Evolutionary conservation across 345 rosid species (phyloP), one percentile per base, ranked within the genome.

Genomic region (Eucalyptus cloeziana): DNA sequence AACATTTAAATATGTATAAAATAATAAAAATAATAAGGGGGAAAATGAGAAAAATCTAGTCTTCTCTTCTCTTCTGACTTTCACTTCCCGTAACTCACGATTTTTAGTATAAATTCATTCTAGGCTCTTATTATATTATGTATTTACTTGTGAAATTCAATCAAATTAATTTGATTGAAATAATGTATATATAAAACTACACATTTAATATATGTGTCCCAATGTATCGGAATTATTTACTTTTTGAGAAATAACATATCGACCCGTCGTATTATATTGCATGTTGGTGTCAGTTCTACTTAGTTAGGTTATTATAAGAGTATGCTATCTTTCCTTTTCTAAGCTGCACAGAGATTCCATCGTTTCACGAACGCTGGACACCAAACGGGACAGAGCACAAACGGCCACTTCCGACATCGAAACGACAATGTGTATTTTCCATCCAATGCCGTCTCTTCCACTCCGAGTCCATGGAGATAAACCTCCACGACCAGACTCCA

Each of bases 221-320:
- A 19, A 52, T 52, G 10, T 52, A 22, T 19, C 2, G 1, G 0
- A 52, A 52, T 52, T 52, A 1, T 52, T 0, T 52, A 19, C 24
- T 52, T 52, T 19, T 52, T 52, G 58, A 1, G 5, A 52, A 52
- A 52, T 19, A 2, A 52, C 1, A 52, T 52, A 0, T 52, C 10
- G 0, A 0, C 0, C 0, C 19, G 4, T 52, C 0, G 10, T 19
- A 1, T 19, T 0, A 10, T 52, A 8, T 52, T 4, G 2, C 4
- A 7, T 52, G 24, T 52, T 1, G 1, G 24, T 19, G 2, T 52
- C 0, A 0, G 0, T 52, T 52, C 0, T 52, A 19, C 58, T 19
- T 52, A 52, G 4, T 19, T 52, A 52, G 4, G 0, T 52, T 52
- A 52, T 33, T 71, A 37, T 25, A 5, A 17, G 25, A 67, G 43